phyloP scores from a whole-genome alignment of 306 rosid genomes.

The Senna siamea region DNA sequence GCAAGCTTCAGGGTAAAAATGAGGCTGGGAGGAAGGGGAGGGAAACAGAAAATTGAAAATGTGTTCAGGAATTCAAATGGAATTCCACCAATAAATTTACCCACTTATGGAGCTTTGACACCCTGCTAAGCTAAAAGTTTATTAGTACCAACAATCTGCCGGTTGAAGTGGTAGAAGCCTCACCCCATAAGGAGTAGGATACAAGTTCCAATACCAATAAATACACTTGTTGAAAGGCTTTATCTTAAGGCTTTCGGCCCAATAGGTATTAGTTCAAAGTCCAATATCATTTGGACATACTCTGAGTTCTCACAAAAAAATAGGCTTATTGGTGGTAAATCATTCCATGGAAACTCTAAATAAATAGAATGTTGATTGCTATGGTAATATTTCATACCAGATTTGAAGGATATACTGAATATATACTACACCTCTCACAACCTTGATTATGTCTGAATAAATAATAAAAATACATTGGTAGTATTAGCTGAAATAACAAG shows the following conservation, averaged over 20 bases:
- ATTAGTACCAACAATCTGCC: background rate
- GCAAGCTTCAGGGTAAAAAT: too few relatives aligned
- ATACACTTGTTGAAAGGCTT: too few relatives aligned
- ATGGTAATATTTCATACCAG: background rate
- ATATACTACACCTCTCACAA: background rate
- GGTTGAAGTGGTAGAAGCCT: too few relatives aligned
- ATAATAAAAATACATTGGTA: background rate
- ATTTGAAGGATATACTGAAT: background rate
- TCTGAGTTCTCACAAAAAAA: too few relatives aligned
- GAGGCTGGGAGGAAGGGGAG: background rate
- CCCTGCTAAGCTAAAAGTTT: slow-evolving; percentile 2
- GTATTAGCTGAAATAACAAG: background rate
- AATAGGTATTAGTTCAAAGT: too few relatives aligned
- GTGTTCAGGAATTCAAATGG: background rate
- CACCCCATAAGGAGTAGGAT: too few relatives aligned
- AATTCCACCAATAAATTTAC: slow-evolving; percentile 7
- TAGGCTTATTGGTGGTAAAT: slow-evolving; percentile 2
- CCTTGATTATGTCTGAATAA: background rate
- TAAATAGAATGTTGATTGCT: background rate
- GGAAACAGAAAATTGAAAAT: slow-evolving; percentile 6
- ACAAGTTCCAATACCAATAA: too few relatives aligned
- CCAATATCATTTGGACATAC: too few relatives aligned
- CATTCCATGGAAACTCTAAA: slow-evolving; percentile 24
- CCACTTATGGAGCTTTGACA: background rate
- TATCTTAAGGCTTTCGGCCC: too few relatives aligned